A percentile compares a stretch with the other conserved stretches of the same genome.
Conservation (phyloP, 2,329 filamentous ascomycete genomes). For the Cladosporium halotolerans region DNA sequence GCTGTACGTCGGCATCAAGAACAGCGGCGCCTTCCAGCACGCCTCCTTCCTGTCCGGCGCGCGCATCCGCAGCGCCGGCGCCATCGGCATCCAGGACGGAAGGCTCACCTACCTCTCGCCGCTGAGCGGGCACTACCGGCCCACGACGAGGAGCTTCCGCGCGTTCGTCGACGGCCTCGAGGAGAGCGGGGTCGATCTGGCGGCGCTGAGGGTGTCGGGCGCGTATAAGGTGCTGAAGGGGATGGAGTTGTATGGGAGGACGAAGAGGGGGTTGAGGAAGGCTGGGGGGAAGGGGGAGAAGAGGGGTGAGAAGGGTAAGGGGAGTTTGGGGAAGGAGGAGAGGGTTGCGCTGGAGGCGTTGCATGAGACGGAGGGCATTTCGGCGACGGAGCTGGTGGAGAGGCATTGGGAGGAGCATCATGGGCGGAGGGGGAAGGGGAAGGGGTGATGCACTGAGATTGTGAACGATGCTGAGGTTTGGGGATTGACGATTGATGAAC, state of each 20-base stretch:
- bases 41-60: slow-evolving; percentile 82
- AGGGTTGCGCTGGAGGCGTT: slow-evolving; percentile 42
- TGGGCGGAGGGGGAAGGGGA: not conserved
- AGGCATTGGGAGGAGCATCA: slow-evolving; percentile 14
- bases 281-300: slow-evolving; percentile 48
- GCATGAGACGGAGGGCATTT: slow-evolving; percentile 25
- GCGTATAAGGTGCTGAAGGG: slow-evolving; percentile 74
- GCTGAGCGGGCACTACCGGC: slow-evolving; percentile 70
- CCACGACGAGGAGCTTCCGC: slow-evolving; percentile 73
- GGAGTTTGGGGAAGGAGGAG: slow-evolving; percentile 53
- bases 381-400: slow-evolving; percentile 13
- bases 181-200: slow-evolving; percentile 69
- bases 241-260: slow-evolving; percentile 69
- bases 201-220: slow-evolving; percentile 67
- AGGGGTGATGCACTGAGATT: not conserved
- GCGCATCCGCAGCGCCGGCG: slow-evolving; percentile 72
- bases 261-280: slow-evolving; percentile 51
- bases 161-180: slow-evolving; percentile 69
- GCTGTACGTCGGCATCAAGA: slow-evolving; percentile 84
- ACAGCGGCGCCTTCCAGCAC: slow-evolving; percentile 80
- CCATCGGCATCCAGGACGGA: slow-evolving; percentile 76
- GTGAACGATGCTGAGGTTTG: not conserved
- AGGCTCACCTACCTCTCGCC: slow-evolving; percentile 66
- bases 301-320: slow-evolving; percentile 44
- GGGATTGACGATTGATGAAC: not conserved